Evolutionary conservation across 345 rosid species (phyloP), one percentile per base, ranked within the genome.

Genomic region (Cochlearia excelsa): DNA sequence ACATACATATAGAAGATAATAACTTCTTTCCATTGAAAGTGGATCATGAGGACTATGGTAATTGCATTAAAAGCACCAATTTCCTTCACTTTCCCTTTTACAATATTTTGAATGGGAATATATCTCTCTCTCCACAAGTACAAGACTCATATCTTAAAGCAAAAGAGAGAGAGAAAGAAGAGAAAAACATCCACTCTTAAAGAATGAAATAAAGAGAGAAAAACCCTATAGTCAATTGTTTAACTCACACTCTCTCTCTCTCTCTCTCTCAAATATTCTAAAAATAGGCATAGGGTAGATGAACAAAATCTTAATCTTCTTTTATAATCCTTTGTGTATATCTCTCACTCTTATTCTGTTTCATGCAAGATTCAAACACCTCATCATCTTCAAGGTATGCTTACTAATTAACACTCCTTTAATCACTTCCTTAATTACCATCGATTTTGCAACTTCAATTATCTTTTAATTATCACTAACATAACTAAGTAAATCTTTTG

Each of bases 361-460:
- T 65, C 87, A 87, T 90, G 95, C 95, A 85, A 83, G 91, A 87
- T 78, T 80, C 84, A 77, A 85, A 87, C 70, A 73, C 65, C 75
- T 74, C 87, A 51, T 74, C 87, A 51, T 60, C 66, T 61, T 51
- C 87, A 77, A 87, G 94, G 97, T 85, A 83, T 56, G 78, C 46
- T 29, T 51, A 23, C 29, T 16, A 37, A 35, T 26, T 23, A 16
- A 47, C 45, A 59, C 9, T 33, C 27, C 45, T 38, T 57, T 23
- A 0, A 40, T 59, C 39, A 52, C 30, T 60, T 11, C 33, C 33
- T 23, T 23, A 41, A 9, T 38, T 39, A 26, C 34, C 0, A 33
- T 46, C 16, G 37, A 46, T 37, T 41, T 46, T 47, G 46, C 27
- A 46, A 58, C 27, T 9, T 29, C 55, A 52, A 45, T 26, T 29